These are phyloP conservation scores for Rhodamnia rubescens DNA, from an alignment of 345 rosid genomes.

Conservation along the genomic window DNA sequence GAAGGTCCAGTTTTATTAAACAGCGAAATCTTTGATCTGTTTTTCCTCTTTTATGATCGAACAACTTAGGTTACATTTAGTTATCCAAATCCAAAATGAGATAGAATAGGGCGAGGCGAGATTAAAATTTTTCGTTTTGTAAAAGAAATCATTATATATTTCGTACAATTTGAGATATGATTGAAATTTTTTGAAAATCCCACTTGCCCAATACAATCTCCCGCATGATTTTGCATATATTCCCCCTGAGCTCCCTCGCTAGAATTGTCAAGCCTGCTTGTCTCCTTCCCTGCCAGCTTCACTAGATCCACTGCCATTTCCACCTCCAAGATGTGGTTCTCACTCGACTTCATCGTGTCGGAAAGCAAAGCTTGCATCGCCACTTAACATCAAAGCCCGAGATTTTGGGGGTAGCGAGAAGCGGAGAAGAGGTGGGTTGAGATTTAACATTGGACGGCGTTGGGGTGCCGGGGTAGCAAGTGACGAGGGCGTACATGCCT, in stretches of 20 bases:
- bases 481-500: not conserved
- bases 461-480: not conserved
- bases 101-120: not conserved
- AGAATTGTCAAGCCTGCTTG: not conserved
- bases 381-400: not conserved
- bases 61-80: not conserved
- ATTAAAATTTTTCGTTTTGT: not conserved
- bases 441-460: no score
- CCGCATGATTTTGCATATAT: not conserved
- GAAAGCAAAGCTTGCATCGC: not conserved
- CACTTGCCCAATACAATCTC: fast-evolving
- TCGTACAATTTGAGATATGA: not conserved
- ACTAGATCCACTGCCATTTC: not conserved
- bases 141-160: fast-evolving
- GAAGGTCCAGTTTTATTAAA: no score
- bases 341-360: not conserved
- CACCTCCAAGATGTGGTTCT: not conserved
- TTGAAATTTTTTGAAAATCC: fast-evolving
- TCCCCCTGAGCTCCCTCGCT: not conserved
- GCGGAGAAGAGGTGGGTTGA: no score
- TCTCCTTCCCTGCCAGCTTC: not conserved
- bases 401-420: no score
- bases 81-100: fast-evolving
- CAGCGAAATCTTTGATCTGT: not conserved
- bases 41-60: not conserved